phyloP scores from a whole-genome alignment of 352 stramenopile species.

The Globisporangium ultimum region DNA sequence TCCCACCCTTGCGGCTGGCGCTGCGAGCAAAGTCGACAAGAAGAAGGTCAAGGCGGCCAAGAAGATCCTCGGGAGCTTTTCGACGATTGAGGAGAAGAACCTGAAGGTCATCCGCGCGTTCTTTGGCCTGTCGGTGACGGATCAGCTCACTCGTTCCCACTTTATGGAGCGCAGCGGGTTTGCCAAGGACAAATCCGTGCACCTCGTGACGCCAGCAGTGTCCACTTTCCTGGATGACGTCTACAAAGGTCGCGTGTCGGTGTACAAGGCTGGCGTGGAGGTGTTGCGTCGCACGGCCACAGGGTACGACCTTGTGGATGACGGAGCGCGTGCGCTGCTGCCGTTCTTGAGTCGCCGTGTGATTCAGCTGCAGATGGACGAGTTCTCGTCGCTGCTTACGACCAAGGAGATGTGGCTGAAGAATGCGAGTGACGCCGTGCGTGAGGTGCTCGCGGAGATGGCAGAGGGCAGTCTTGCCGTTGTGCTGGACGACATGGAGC shows the following conservation, averaged over 20 bases:
- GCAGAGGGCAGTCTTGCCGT: constrained; percentile 60
- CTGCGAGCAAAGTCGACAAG: constrained; percentile 30
- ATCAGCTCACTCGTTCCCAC: constrained; percentile 13
- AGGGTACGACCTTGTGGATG: constrained; percentile 56
- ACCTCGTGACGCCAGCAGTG: constrained; percentile 57
- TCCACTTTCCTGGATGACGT: constrained; percentile 32
- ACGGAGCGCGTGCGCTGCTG: constrained; percentile 58
- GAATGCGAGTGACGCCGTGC: constrained; percentile 56
- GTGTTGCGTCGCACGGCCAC: constrained; percentile 27
- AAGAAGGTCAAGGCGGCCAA: constrained; percentile 47
- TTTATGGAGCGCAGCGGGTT: constrained; percentile 70
- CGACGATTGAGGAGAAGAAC: constrained; percentile 35
- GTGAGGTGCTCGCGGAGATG: constrained; percentile 44
- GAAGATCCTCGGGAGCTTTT: constrained; percentile 67
- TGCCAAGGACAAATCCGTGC: constrained; percentile 62
- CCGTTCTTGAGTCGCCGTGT: constrained; percentile 45
- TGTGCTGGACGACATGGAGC: constrained; percentile 79
- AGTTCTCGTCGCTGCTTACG: constrained; percentile 60
- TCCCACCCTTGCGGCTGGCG: constrained; percentile 18
- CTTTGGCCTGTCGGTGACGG: constrained; percentile 31
- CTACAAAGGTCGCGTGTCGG: constrained; percentile 43
- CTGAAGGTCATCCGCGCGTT: constrained; percentile 34
- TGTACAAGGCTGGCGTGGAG: constrained; percentile 68
- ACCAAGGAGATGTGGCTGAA: constrained; percentile 78
- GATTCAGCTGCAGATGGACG: constrained; percentile 51